Evolutionary conservation across 2,329 filamentous ascomycete species (phyloP).

Genomic region (Diaporthe australafricana): DNA sequence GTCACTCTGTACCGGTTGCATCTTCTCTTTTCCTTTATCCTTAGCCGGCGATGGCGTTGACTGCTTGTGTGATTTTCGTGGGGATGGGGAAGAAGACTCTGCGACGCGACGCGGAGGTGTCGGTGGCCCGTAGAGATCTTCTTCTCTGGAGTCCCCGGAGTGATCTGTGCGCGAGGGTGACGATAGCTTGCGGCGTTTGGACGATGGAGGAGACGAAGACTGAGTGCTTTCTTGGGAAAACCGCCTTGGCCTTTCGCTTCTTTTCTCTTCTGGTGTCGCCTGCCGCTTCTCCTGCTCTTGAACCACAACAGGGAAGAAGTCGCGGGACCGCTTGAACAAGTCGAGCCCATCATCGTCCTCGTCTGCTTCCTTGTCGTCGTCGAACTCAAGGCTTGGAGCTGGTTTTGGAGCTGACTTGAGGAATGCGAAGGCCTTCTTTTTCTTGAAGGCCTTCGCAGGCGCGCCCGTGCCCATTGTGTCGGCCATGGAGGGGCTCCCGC

Average conservation of each 20-base stretch:
- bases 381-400: not conserved
- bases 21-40: constrained; percentile 37
- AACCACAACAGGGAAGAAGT: constrained; percentile 57
- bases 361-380: constrained; percentile 12
- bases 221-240: constrained; percentile 8
- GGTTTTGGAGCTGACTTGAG: constrained; percentile 35
- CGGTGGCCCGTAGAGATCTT: constrained; percentile 35
- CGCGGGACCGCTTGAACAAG: constrained; percentile 62
- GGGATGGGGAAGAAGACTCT: not conserved
- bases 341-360: constrained; percentile 51
- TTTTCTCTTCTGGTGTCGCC: constrained; percentile 28
- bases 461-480: constrained; percentile 8
- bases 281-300: constrained; percentile 41
- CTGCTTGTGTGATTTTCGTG: not conserved
- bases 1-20: constrained; percentile 18
- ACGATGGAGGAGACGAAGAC: constrained; percentile 5
- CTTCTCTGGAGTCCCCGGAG: constrained; percentile 11
- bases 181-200: constrained; percentile 35
- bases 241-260: not conserved
- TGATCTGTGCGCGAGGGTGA: not conserved
- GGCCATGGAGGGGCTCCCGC: constrained; percentile 13
- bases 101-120: constrained; percentile 29
- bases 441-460: constrained; percentile 38
- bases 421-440: constrained; percentile 43
- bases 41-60: constrained; percentile 2